Conservation (phyloP, 1,284 basidiomycete species). For the Meira miltonrushii region DNA sequence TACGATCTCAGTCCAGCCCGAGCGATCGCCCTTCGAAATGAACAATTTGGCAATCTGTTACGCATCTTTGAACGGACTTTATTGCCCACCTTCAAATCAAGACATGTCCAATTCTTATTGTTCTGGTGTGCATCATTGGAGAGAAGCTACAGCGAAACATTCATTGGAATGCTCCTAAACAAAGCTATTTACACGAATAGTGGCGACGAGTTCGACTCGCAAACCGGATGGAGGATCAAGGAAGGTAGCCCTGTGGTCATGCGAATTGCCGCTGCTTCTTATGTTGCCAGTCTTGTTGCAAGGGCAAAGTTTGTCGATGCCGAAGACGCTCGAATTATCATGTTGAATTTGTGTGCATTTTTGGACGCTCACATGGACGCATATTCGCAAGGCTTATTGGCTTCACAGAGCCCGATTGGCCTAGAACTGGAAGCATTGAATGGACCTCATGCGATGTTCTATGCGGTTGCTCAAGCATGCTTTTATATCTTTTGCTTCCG, state of each 20-base stretch:
- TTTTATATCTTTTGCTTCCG: conserved; percentile 98
- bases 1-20: conserved; percentile 7
- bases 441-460: conserved; percentile 61
- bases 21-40: conserved; percentile 19
- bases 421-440: conserved; percentile 11
- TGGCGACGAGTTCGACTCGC: neutral
- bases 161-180: conserved; percentile 84
- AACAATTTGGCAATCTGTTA: conserved; percentile 73
- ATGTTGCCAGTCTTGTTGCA: conserved; percentile 75
- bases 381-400: neutral
- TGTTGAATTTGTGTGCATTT: conserved; percentile 77
- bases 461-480: conserved; percentile 84
- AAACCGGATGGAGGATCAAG: neutral
- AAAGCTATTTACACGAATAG: conserved; percentile 71
- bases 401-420: neutral
- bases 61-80: conserved; percentile 89
- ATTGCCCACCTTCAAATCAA: conserved; percentile 89
- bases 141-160: conserved; percentile 80
- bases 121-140: conserved; percentile 93
- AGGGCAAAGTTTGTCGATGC: conserved; percentile 80
- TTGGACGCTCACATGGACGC: conserved; percentile 60
- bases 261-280: conserved; percentile 46
- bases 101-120: conserved; percentile 92
- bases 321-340: conserved; percentile 69
- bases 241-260: conserved; percentile 34